Percentiles rank a stretch among this genome's conserved stretches.
Conservation (phyloP, 176 grass and related monocot genomes). For the Aegilops umbellulata region DNA sequence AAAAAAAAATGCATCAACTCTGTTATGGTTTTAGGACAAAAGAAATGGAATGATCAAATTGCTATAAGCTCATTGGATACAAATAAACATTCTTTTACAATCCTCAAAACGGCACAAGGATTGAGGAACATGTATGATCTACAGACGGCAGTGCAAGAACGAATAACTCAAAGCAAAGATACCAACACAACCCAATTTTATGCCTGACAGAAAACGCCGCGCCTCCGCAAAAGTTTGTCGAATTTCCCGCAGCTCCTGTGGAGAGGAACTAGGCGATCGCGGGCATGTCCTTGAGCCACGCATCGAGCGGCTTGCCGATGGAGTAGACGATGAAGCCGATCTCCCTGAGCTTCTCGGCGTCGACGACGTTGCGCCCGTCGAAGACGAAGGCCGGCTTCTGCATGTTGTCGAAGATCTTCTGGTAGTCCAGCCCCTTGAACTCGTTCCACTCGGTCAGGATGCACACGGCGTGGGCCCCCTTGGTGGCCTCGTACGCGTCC, state of each 20-base stretch:
- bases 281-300: conserved; percentile 79
- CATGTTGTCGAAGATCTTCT: conserved; percentile 78
- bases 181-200: neutral
- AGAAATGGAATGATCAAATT: neutral
- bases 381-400: conserved; percentile 76
- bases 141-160: neutral
- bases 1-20: neutral
- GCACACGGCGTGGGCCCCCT: conserved; percentile 70
- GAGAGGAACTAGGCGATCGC: conserved; percentile 9
- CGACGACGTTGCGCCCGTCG: conserved; percentile 64
- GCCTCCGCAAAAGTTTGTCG: neutral
- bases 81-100: neutral
- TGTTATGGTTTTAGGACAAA: neutral
- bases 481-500: conserved; percentile 76
- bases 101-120: neutral
- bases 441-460: conserved; percentile 82
- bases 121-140: neutral
- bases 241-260: neutral
- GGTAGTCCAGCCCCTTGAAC: conserved; percentile 75
- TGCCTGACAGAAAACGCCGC: neutral
- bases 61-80: conserved; percentile 11
- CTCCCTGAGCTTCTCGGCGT: conserved; percentile 69
- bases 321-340: conserved; percentile 84
- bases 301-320: conserved; percentile 75
- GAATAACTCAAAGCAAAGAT: neutral